Evolutionary conservation across 2,329 filamentous ascomycete genomes (phyloP).

Genomic region (Sporothrix pseudoabietina): DNA sequence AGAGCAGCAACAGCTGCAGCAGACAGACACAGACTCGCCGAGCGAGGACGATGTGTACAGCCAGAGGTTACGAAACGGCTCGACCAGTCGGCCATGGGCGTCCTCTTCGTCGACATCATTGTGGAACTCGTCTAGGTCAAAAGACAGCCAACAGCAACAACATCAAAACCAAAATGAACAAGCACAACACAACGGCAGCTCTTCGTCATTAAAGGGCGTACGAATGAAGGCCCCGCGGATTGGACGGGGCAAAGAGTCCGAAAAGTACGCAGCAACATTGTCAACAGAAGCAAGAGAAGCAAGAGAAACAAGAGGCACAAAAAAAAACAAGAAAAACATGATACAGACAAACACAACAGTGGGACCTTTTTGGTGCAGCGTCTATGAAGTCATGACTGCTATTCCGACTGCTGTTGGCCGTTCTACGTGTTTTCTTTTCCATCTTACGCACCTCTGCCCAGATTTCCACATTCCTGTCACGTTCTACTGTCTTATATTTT

Average conservation of each 20-base stretch:
- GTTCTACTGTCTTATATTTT: neutral
- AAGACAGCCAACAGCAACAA: neutral
- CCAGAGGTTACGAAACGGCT: neutral
- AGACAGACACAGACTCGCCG: slow-evolving; percentile 28
- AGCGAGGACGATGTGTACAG: slow-evolving; percentile 27
- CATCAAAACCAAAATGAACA: neutral
- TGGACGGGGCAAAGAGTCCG: slow-evolving; percentile 28
- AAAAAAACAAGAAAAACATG: neutral
- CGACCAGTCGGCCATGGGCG: neutral
- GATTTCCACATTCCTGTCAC: too few relatives aligned
- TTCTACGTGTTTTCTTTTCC: neutral
- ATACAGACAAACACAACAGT: neutral
- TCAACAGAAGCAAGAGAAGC: neutral
- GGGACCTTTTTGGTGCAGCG: neutral
- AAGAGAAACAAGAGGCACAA: neutral
- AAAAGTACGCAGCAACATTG: slow-evolving; percentile 32
- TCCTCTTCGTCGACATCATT: neutral
- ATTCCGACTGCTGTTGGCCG: neutral
- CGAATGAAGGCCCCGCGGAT: slow-evolving; percentile 30
- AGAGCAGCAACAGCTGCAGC: neutral
- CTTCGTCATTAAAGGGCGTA: slow-evolving; percentile 14
- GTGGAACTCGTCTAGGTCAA: neutral
- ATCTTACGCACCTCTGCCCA: neutral
- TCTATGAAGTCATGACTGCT: slow-evolving; percentile 2
- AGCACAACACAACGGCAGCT: neutral